Evolutionary conservation across 352 stramenopile genomes (phyloP), one percentile per base, ranked within the genome.

Genomic region (Pythium sukuiense): DNA sequence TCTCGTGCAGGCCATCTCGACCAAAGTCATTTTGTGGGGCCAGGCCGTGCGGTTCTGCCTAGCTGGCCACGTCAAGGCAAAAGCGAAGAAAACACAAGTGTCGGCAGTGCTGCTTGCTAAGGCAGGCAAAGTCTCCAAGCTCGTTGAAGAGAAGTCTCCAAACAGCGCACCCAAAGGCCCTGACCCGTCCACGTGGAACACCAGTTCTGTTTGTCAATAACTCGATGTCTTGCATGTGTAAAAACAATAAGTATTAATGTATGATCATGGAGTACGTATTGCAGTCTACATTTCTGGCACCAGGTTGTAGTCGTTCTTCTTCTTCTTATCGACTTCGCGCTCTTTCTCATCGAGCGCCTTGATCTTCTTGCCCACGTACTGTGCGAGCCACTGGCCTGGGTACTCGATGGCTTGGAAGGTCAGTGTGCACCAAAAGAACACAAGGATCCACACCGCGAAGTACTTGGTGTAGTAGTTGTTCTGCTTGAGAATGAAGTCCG

Each of bases 1-100:
- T 43, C 68, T 89, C 37, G 66, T 87, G 59, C 79, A 88, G 55
- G 79, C 79, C 41, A 82, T 89, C 59, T 88, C 81, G 45, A 87
- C 77, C 49, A 72, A 72, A 45, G 79, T 89, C 29, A 83, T 89
- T 63, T 70, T 89, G 13, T 89, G 81, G 79, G 81, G 81, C 1
- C 79, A 89, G 46, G 81, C 81, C 0, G 65, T 89, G 60, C 72
- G 76, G 27, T 82, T 81, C 35, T 89, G 80, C 61, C 76, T 89
- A 33, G 48, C 75, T 4, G 70, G 74, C 27, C 73, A 76, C 4
- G 55, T 20, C 29, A 59, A 54, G 2, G 13, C 20, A 0, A 37
- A 49, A 18, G n/a, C 14, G 3, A 4, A 49, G 43, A 49, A 49
- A 26, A 18, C 14, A 2, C 12, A 26, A 49, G 12, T 49, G 43